Evolutionary conservation across 257 asterid species (phyloP).

Genomic region (Jacaranda copaia): DNA sequence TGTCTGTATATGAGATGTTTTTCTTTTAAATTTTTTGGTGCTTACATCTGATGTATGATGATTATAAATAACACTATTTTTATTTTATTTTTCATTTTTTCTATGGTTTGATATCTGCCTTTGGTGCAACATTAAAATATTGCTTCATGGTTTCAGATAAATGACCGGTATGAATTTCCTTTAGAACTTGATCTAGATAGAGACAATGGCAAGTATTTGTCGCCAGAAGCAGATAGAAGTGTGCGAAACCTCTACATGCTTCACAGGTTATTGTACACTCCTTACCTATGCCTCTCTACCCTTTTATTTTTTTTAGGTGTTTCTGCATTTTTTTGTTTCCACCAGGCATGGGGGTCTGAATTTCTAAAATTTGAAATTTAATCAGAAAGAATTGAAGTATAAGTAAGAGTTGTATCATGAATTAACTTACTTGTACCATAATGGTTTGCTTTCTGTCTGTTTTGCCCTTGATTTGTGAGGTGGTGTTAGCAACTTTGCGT

Average conservation of each 20-base stretch:
- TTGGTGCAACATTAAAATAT: slow-evolving; percentile 19
- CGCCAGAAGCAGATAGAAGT: slow-evolving; percentile 94
- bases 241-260: slow-evolving; percentile 90
- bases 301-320: neutral
- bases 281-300: neutral
- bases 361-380: slow-evolving; percentile 9
- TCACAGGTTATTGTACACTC: slow-evolving; percentile 69
- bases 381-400: slow-evolving; percentile 18
- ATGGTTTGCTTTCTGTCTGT: neutral
- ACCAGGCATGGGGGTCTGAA: neutral
- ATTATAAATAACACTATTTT: neutral
- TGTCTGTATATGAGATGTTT: neutral
- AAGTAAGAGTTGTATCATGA: neutral
- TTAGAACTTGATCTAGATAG: slow-evolving; percentile 95
- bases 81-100: neutral
- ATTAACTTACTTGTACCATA: neutral
- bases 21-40: neutral
- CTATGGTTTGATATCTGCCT: slow-evolving; percentile 5
- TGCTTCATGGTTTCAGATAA: slow-evolving; percentile 68
- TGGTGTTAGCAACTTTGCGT: neutral
- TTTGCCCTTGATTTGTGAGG: neutral
- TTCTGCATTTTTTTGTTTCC: neutral
- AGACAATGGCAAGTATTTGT: slow-evolving; percentile 89
- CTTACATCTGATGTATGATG: neutral
- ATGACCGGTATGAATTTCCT: slow-evolving; percentile 97